Evolutionary conservation across 441 rosid species (phyloP).

Genomic region (Syzygium malaccense): DNA sequence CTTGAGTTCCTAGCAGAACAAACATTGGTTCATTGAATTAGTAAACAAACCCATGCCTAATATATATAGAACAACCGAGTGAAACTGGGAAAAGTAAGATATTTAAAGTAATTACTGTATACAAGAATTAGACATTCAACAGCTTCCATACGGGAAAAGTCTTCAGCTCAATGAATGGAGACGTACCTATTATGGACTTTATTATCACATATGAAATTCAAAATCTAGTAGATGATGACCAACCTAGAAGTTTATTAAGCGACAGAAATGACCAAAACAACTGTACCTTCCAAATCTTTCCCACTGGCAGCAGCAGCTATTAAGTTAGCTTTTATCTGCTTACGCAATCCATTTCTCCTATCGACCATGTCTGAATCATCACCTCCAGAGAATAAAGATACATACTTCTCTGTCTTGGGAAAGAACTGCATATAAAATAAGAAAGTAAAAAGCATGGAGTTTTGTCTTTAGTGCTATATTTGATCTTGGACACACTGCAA

Average conservation of each 20-base stretch:
- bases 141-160: background rate
- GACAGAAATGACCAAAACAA: background rate
- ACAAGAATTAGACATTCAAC: background rate
- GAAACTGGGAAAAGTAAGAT: background rate
- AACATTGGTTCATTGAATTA: background rate
- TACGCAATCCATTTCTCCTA: constrained; percentile 75
- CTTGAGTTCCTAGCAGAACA: background rate
- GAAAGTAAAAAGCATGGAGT: background rate
- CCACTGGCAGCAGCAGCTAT: constrained; percentile 94
- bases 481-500: background rate
- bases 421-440: constrained; percentile 54
- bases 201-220: background rate
- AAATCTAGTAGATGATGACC: background rate
- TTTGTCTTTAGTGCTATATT: background rate
- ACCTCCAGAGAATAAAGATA: constrained; percentile 77
- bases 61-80: background rate
- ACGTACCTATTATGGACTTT: background rate
- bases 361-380: constrained; percentile 61
- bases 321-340: constrained; percentile 87
- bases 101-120: background rate
- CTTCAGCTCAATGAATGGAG: background rate
- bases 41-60: background rate
- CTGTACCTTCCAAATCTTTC: constrained; percentile 92
- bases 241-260: background rate
- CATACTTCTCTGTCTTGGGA: constrained; percentile 95